phyloP scores from a whole-genome alignment of 768 basidiomycete genomes.

The Psilocybe azurescens region DNA sequence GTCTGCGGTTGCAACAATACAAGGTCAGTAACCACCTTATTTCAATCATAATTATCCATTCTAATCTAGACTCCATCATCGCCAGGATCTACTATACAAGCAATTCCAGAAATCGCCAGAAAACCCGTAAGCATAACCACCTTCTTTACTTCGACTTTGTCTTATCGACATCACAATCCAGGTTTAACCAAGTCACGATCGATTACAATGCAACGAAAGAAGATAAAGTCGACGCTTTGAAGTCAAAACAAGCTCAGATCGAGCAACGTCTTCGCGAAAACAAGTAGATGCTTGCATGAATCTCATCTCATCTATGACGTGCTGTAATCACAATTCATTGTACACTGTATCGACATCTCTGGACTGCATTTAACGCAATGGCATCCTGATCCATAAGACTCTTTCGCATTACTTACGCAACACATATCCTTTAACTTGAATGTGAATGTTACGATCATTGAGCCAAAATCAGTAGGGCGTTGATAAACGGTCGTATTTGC shows the following conservation, averaged over 20 bases:
- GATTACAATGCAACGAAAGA: constrained; percentile 89
- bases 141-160: background rate
- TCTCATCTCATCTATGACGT: background rate
- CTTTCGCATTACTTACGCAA: too few relatives aligned
- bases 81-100: constrained; percentile 85
- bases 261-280: constrained; percentile 69
- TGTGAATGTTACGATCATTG: too few relatives aligned
- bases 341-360: background rate
- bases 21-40: constrained; percentile 48
- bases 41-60: background rate
- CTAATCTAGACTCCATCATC: background rate
- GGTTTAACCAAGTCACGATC: constrained; percentile 84
- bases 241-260: constrained; percentile 66
- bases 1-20: constrained; percentile 90
- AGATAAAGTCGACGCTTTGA: constrained; percentile 78
- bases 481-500: too few relatives aligned
- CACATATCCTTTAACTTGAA: too few relatives aligned
- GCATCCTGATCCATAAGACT: too few relatives aligned
- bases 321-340: background rate
- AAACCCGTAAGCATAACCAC: constrained; percentile 72
- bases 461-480: too few relatives aligned
- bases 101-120: constrained; percentile 97
- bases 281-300: background rate
- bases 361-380: too few relatives aligned
- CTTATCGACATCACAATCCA: constrained; percentile 30